phyloP scores from a whole-genome alignment of 495 filamentous ascomycete genomes.

The Pyronema omphalodes region DNA sequence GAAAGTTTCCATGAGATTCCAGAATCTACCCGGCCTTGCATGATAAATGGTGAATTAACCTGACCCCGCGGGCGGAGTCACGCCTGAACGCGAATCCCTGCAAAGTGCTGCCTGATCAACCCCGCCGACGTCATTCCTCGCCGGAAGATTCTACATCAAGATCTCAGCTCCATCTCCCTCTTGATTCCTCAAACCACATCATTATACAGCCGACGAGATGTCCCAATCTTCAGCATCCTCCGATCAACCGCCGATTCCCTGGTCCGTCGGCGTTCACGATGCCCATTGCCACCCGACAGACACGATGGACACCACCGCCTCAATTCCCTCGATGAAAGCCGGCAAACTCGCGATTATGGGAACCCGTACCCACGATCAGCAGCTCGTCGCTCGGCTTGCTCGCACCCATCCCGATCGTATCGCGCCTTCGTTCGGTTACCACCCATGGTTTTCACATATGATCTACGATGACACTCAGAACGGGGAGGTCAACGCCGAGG shows the following conservation, averaged over 20 bases:
- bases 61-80: too few relatives aligned
- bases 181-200: too few relatives aligned
- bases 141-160: too few relatives aligned
- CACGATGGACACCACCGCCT: constrained; percentile 53
- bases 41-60: too few relatives aligned
- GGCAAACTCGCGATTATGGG: constrained; percentile 70
- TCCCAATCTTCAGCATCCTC: too few relatives aligned
- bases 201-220: too few relatives aligned
- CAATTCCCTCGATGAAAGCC: constrained; percentile 60
- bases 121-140: too few relatives aligned
- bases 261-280: constrained; percentile 72
- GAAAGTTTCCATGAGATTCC: too few relatives aligned
- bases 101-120: too few relatives aligned
- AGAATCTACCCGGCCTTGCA: too few relatives aligned
- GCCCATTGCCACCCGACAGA: constrained; percentile 98
- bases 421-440: constrained; percentile 88
- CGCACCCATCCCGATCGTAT: constrained; percentile 26
- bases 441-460: constrained; percentile 94
- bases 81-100: too few relatives aligned
- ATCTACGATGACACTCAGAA: constrained; percentile 45
- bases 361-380: constrained; percentile 71
- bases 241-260: constrained; percentile 36
- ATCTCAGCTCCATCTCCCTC: too few relatives aligned
- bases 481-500: constrained; percentile 26
- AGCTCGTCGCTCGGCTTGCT: constrained; percentile 56